Conservation (phyloP, 305 asterid genomes). For the Caryopteris hybrid region DNA sequence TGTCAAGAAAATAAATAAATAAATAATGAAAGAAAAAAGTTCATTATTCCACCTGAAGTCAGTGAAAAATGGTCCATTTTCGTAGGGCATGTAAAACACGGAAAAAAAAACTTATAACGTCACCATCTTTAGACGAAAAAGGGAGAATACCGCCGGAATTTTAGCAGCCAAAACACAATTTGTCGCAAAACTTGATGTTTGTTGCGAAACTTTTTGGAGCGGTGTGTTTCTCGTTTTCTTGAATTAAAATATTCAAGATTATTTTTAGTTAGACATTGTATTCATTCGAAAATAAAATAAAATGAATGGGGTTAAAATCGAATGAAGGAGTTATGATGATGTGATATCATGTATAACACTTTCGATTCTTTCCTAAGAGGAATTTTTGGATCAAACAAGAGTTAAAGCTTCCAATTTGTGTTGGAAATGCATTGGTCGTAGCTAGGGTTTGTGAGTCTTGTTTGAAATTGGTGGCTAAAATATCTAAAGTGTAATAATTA, state of each 20-base stretch:
- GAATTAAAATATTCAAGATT: too few species aligned
- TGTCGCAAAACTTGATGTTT: too few species aligned
- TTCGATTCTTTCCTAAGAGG: neutral
- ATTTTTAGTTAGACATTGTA: too few species aligned
- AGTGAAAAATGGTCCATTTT: constrained; percentile 1
- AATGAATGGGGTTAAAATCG: neutral
- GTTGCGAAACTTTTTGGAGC: too few species aligned
- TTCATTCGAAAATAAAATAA: neutral
- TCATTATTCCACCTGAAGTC: constrained; percentile 5
- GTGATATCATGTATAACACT: neutral
- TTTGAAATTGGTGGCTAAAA: neutral
- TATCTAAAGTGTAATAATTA: neutral
- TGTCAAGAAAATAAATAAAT: neutral
- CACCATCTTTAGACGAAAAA: neutral
- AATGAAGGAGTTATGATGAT: neutral
- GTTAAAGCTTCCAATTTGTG: neutral
- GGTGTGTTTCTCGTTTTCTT: too few species aligned
- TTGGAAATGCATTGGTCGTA: neutral
- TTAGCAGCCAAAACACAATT: too few species aligned
- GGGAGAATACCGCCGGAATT: too few species aligned
- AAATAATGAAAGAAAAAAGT: neutral
- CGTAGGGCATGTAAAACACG: neutral
- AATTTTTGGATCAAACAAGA: neutral
- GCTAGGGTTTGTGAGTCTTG: constrained; percentile 22
- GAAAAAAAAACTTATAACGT: constrained; percentile 5